Conservation (phyloP, 2,329 filamentous ascomycete genomes). For the Raffaelea ambrosiae region DNA sequence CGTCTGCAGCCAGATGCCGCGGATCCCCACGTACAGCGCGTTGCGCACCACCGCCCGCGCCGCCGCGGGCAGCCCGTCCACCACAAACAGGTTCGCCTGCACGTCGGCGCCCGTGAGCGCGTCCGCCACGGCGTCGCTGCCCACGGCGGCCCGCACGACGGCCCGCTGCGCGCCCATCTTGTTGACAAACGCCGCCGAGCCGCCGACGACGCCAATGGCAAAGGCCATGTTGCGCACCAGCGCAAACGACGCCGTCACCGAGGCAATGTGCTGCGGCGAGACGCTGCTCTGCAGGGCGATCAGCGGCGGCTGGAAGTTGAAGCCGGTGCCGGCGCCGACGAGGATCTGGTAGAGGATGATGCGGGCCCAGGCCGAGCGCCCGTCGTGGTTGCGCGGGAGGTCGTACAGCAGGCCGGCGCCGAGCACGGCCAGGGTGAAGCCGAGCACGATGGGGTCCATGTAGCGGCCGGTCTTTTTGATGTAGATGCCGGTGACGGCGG, state of each 20-base stretch:
- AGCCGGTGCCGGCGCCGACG: conserved; percentile 45
- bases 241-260: conserved; percentile 49
- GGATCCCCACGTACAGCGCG: conserved; percentile 40
- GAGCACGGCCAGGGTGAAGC: conserved; percentile 41
- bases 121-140: background rate
- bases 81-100: conserved; percentile 32
- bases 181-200: conserved; percentile 12
- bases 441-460: conserved; percentile 39
- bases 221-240: conserved; percentile 41
- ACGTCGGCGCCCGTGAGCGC: conserved; percentile 9
- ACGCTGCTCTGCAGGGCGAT: conserved; percentile 54
- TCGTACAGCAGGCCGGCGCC: conserved; percentile 47
- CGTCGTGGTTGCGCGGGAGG: conserved; percentile 30
- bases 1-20: conserved; percentile 50
- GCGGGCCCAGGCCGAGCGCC: conserved; percentile 30
- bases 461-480: conserved; percentile 29
- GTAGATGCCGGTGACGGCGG: conserved; percentile 25
- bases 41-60: conserved; percentile 33
- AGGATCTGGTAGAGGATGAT: conserved; percentile 45
- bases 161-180: conserved; percentile 9
- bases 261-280: conserved; percentile 45
- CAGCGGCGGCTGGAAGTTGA: conserved; percentile 51
- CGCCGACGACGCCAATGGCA: conserved; percentile 12
- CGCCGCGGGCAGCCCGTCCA: conserved; percentile 31
- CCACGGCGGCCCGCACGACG: conserved; percentile 4